Evolutionary conservation across 228 moss, liverwort and hornwort genomes (phyloP).

Genomic region (Sphagnum magellanicum): DNA sequence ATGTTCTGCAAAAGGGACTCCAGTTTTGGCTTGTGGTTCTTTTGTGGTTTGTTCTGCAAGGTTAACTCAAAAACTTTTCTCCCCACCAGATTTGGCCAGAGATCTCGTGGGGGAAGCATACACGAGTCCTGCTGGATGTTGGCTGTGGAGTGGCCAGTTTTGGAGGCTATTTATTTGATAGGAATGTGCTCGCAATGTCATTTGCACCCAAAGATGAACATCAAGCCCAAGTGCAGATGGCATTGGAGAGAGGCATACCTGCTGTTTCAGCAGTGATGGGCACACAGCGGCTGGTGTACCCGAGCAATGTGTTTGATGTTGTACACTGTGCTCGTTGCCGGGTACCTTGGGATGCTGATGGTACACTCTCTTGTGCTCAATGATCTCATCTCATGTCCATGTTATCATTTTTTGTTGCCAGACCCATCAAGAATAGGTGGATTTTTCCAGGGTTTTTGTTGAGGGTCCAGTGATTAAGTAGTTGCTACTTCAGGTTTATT

Average conservation of each 20-base stretch:
- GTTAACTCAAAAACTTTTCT: not conserved
- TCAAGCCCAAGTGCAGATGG: constrained; percentile 92
- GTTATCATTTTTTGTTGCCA: too few relatives aligned
- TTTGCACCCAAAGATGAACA: constrained; percentile 98
- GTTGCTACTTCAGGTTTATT: too few relatives aligned
- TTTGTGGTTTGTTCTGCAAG: not conserved
- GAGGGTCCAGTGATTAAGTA: too few relatives aligned
- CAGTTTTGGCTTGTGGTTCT: not conserved
- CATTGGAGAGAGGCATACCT: constrained; percentile 89
- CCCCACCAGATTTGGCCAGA: constrained; percentile 42
- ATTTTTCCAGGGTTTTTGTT: too few relatives aligned
- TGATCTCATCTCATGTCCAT: too few relatives aligned
- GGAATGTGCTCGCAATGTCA: constrained; percentile 73
- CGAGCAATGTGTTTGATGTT: constrained; percentile 80
- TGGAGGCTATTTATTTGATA: constrained; percentile 84
- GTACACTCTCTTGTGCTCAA: constrained; percentile 12
- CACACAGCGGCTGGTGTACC: constrained; percentile 73
- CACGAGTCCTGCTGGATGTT: constrained; percentile 73
- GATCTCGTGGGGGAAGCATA: constrained; percentile 68
- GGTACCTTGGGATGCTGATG: constrained; percentile 76
- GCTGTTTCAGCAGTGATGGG: constrained; percentile 83
- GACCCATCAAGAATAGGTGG: too few relatives aligned
- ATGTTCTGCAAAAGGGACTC: not conserved
- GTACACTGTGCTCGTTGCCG: constrained; percentile 92
- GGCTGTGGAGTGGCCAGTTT: constrained; percentile 98